phyloP scores from a whole-genome alignment of 2,329 filamentous ascomycete genomes.

The Phoma sp. region DNA sequence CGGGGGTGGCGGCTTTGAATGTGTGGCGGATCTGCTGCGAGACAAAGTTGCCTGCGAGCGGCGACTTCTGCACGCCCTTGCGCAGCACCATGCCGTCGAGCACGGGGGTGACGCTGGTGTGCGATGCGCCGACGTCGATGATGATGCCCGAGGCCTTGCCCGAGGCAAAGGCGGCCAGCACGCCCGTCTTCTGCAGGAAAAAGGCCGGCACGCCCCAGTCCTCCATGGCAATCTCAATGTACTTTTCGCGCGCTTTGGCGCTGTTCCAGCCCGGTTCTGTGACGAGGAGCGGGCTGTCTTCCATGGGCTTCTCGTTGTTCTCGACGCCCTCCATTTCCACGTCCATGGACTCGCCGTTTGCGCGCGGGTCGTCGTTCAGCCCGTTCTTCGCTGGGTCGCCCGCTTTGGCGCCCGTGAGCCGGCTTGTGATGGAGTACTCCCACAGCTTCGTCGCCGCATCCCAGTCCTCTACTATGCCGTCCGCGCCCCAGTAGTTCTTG shows the following conservation, averaged over 20 bases:
- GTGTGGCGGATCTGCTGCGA: constrained; percentile 86
- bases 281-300: constrained; percentile 90
- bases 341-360: constrained; percentile 63
- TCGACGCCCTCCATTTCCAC: constrained; percentile 65
- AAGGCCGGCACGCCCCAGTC: constrained; percentile 95
- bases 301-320: constrained; percentile 74
- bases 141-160: constrained; percentile 94
- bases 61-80: constrained; percentile 83
- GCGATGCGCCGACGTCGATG: constrained; percentile 88
- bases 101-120: constrained; percentile 87
- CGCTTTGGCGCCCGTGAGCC: constrained; percentile 79
- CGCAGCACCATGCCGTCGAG: constrained; percentile 95
- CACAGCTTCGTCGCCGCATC: constrained; percentile 87
- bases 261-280: constrained; percentile 95
- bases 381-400: constrained; percentile 77
- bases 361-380: constrained; percentile 69
- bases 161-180: constrained; percentile 88
- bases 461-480: constrained; percentile 96
- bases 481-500: constrained; percentile 87
- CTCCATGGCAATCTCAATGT: constrained; percentile 96
- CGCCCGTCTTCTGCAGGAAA: constrained; percentile 87
- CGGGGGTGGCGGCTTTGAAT: constrained; percentile 72
- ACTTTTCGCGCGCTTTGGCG: constrained; percentile 86
- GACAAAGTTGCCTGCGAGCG: constrained; percentile 86
- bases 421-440: constrained; percentile 90